phyloP scores from a whole-genome alignment of 345 rosid genomes.

The Pistacia integerrima region DNA sequence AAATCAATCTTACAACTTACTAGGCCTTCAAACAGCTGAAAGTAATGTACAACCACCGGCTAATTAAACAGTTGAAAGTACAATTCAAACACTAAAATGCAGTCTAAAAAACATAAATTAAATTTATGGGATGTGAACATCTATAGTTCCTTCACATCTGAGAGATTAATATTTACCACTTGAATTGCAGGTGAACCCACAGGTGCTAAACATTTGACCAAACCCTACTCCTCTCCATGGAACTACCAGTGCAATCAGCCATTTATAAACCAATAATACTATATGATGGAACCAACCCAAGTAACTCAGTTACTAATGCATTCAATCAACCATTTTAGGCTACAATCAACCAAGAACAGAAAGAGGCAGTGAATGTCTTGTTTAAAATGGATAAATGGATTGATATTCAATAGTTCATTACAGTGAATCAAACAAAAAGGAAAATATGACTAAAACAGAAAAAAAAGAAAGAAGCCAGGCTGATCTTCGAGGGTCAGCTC shows the following conservation, averaged over 20 bases:
- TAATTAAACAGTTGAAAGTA: background rate
- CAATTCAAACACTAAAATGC: background rate
- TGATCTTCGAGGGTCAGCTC: no score
- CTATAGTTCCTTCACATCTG: background rate
- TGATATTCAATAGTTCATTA: no score
- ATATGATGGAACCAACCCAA: no score
- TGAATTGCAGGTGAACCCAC: background rate
- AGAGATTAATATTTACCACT: background rate
- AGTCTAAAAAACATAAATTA: background rate
- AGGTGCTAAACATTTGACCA: background rate
- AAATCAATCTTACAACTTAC: background rate
- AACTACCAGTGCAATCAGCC: background rate
- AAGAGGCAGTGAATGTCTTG: no score
- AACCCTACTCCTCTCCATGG: background rate
- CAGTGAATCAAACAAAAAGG: no score
- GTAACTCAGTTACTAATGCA: no score
- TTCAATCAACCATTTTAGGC: no score
- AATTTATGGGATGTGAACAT: conserved; percentile 1
- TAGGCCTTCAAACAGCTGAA: background rate
- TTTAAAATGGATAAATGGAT: no score
- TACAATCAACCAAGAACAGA: no score
- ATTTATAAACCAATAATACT: no score
- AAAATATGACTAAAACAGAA: no score
- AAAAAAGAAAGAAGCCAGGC: no score
- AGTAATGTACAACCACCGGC: background rate